phyloP scores from a whole-genome alignment of 805 yeast species.

The Peterozyma toletana region DNA sequence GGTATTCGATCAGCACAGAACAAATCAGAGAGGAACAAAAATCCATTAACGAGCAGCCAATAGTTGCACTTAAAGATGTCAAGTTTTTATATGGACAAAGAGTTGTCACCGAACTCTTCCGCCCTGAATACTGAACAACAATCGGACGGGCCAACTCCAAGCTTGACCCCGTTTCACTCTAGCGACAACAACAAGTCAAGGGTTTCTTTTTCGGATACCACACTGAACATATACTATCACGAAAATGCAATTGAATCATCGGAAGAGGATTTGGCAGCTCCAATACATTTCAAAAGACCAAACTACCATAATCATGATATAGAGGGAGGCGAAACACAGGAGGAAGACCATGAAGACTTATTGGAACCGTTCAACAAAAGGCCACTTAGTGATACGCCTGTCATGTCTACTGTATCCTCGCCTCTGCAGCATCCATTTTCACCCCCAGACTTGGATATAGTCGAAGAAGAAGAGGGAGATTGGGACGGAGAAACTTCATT shows the following conservation, averaged over 20 bases:
- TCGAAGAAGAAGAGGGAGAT: slow-evolving; percentile 18
- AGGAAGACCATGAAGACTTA: not conserved
- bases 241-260: slow-evolving; percentile 6
- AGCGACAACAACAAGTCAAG: not conserved
- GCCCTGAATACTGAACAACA: too few relatives aligned
- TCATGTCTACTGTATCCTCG: slow-evolving; percentile 47
- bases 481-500: slow-evolving; percentile 13
- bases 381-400: slow-evolving; percentile 72
- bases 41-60: too few relatives aligned
- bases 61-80: too few relatives aligned
- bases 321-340: too few relatives aligned
- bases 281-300: slow-evolving; percentile 4
- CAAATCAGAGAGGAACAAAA: too few relatives aligned
- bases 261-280: slow-evolving; percentile 5
- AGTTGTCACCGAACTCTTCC: not conserved
- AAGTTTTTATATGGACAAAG: not conserved
- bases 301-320: not conserved
- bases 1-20: too few relatives aligned
- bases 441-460: slow-evolving; percentile 18
- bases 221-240: slow-evolving; percentile 5
- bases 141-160: not conserved
- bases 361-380: slow-evolving; percentile 60
- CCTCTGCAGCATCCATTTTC: slow-evolving; percentile 29
- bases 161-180: not conserved
- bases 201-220: slow-evolving; percentile 8